phyloP scores from a whole-genome alignment of 352 stramenopile species.

The Blastocystis sp. region DNA sequence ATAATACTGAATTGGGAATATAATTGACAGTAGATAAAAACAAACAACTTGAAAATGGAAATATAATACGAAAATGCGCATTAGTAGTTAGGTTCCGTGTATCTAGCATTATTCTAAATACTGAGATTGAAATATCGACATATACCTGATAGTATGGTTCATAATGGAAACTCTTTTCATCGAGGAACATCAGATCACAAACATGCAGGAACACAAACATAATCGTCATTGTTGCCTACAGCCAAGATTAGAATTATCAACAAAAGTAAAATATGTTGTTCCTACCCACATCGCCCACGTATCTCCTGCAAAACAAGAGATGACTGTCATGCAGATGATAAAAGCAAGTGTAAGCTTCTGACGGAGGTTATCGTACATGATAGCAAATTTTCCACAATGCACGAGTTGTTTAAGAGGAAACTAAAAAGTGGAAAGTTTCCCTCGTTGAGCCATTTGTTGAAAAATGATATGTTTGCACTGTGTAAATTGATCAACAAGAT shows the following conservation, averaged over 20 bases:
- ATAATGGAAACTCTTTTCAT: slow-evolving; percentile 66
- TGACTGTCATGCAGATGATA: slow-evolving; percentile 43
- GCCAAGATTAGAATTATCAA: not conserved
- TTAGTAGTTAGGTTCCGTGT: slow-evolving; percentile 58
- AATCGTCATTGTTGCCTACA: slow-evolving; percentile 65
- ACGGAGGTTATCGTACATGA: slow-evolving; percentile 62
- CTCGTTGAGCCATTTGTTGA: not conserved
- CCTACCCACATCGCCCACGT: slow-evolving; percentile 54
- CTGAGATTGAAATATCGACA: not conserved
- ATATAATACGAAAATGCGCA: slow-evolving; percentile 47
- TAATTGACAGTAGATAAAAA: not conserved
- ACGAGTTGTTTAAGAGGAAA: not conserved
- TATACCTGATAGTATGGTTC: slow-evolving; percentile 64
- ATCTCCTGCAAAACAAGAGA: slow-evolving; percentile 60
- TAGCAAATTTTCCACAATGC: not conserved
- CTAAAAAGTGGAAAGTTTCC: slow-evolving; percentile 33
- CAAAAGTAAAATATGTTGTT: not conserved
- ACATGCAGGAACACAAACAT: slow-evolving; percentile 61
- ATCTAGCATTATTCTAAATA: slow-evolving; percentile 48
- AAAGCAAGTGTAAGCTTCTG: slow-evolving; percentile 62
- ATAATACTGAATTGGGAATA: too few relatives aligned
- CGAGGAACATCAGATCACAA: slow-evolving; percentile 67
- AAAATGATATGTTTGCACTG: too few relatives aligned
- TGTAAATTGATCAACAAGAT: too few relatives aligned
- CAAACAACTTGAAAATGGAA: not conserved